phyloP scores from a whole-genome alignment of 2,329 filamentous ascomycete genomes.

The Trichoderma sp. region DNA sequence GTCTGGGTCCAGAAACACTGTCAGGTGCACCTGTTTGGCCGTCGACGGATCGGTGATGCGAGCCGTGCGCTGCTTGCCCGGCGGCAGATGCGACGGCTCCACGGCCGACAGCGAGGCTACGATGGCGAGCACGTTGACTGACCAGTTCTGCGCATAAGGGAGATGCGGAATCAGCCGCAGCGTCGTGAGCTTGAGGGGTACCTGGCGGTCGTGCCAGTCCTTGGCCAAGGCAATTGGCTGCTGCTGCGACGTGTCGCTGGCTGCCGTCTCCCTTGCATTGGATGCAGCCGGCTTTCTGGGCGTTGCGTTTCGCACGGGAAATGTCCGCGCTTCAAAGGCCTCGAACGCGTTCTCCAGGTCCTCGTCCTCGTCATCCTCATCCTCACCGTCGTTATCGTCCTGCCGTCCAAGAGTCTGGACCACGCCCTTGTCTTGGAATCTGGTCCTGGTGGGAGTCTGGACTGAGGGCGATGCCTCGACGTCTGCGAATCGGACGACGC shows the following conservation, averaged over 20 bases:
- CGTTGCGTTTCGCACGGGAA: conserved; percentile 24
- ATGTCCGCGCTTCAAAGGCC: conserved; percentile 37
- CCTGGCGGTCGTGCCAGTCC: conserved; percentile 40
- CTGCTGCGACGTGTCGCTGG: not conserved
- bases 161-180: conserved; percentile 49
- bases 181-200: conserved; percentile 50
- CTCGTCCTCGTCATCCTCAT: not conserved
- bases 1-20: conserved; percentile 53
- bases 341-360: conserved; percentile 37
- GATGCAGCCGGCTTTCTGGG: conserved; percentile 1
- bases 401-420: not conserved
- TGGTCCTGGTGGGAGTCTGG: not conserved
- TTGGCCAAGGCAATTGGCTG: conserved; percentile 39
- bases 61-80: conserved; percentile 50
- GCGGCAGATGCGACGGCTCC: conserved; percentile 48
- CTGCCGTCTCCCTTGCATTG: not conserved
- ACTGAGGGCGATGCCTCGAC: not conserved
- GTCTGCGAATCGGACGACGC: not conserved
- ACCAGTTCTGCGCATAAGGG: conserved; percentile 57
- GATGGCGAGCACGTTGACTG: conserved; percentile 53
- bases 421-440: not conserved
- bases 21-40: conserved; percentile 50
- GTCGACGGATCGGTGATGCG: conserved; percentile 52
- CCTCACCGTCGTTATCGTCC: not conserved
- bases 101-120: conserved; percentile 45